phyloP scores from a whole-genome alignment of 1,139 yeast genomes.

The Yamadazyma atlantica region DNA sequence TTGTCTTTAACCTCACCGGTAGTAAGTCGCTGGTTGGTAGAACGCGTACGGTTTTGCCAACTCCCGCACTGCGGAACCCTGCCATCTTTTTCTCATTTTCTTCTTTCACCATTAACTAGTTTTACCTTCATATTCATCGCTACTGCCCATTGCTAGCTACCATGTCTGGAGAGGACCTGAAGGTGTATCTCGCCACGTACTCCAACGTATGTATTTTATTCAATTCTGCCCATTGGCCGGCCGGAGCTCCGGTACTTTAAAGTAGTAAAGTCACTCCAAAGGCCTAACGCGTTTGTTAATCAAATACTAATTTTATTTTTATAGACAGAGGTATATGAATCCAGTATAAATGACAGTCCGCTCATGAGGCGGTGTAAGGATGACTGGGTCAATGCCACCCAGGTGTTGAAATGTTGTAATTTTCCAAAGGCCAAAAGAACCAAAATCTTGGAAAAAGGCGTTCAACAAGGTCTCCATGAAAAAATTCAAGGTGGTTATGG shows the following conservation, averaged over 20 bases:
- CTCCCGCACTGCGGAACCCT: background rate
- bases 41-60: background rate
- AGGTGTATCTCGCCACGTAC: conserved; percentile 28
- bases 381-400: conserved; percentile 98
- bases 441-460: conserved; percentile 87
- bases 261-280: too few relatives aligned
- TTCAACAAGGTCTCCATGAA: conserved; percentile 82
- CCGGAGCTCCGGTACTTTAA: too few relatives aligned
- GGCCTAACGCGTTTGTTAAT: too few relatives aligned
- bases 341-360: conserved; percentile 75
- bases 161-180: conserved; percentile 20
- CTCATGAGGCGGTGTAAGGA: conserved; percentile 91
- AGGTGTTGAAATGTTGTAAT: conserved; percentile 88
- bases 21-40: background rate
- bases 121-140: background rate
- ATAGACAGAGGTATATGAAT: conserved; percentile 76
- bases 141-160: background rate
- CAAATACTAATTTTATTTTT: conserved; percentile 17
- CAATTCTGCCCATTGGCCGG: background rate
- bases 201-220: conserved; percentile 24
- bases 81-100: background rate
- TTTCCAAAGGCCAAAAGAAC: conserved; percentile 94
- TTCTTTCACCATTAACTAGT: background rate
- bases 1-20: background rate
- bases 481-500: conserved; percentile 98